Evolutionary conservation across 1,284 basidiomycete species (phyloP).

Genomic region (Ceratobasidium sp.): DNA sequence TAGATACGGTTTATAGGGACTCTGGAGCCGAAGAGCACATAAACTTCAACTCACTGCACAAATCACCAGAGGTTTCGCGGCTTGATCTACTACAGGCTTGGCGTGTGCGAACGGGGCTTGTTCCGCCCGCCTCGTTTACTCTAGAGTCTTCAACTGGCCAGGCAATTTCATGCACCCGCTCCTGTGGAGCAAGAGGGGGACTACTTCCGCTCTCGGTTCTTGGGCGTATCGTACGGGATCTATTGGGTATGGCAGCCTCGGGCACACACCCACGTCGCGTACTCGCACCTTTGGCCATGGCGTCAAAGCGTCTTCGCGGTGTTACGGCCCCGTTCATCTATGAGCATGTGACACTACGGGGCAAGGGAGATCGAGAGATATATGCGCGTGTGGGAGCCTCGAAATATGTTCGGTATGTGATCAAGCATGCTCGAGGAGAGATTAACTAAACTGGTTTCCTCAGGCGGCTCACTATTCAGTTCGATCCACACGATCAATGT

Average conservation of each 20-base stretch:
- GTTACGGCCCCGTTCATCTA: constrained; percentile 26
- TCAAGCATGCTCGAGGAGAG: background rate
- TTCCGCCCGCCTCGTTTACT: no score
- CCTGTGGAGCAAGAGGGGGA: constrained; percentile 1
- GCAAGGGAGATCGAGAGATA: constrained; percentile 24
- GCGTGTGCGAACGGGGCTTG: no score
- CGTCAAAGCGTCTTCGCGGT: background rate
- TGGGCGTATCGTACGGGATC: background rate
- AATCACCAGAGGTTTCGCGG: no score
- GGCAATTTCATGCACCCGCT: background rate
- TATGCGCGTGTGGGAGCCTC: constrained; percentile 13
- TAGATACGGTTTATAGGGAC: no score
- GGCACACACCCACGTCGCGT: background rate
- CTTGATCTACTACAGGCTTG: no score
- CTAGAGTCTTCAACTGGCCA: no score
- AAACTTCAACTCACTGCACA: no score
- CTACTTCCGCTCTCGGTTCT: constrained; percentile 7
- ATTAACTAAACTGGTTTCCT: background rate
- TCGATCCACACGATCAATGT: constrained; percentile 17
- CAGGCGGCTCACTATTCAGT: constrained; percentile 19
- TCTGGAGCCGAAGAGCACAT: no score
- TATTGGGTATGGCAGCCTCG: background rate
- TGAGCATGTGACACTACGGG: constrained; percentile 9
- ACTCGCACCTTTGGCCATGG: background rate
- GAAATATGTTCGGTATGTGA: constrained; percentile 24